Conservation (phyloP, 176 grass and related monocot species). For the Otatea glauca region DNA sequence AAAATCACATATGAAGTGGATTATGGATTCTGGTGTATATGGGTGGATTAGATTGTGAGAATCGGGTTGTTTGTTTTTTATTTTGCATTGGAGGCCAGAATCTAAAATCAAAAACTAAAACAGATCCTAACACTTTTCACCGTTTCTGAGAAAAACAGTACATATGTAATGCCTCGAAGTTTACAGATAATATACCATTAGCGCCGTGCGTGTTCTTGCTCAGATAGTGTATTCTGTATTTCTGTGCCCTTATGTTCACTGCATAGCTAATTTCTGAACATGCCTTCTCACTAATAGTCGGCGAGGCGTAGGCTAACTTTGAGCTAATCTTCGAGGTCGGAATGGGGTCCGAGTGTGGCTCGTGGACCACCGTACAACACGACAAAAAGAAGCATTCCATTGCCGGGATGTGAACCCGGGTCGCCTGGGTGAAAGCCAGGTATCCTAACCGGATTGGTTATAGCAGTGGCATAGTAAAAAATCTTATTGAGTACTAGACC, state of each 20-base stretch:
- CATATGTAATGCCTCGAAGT: background rate
- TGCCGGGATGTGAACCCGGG: conserved; percentile 98
- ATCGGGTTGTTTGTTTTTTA: no score
- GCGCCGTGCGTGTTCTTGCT: conserved; percentile 24
- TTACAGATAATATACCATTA: background rate
- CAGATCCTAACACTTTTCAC: background rate
- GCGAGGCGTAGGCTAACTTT: background rate
- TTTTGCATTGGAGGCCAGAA: no score
- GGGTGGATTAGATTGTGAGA: no score
- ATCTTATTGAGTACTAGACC: no score
- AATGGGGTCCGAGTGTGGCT: no score
- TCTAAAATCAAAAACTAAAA: no score
- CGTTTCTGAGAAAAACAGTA: background rate
- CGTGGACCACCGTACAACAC: no score
- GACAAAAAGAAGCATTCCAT: conserved; percentile 49
- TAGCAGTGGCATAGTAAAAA: no score
- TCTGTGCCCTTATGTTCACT: conserved; percentile 5
- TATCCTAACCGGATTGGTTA: conserved; percentile 77
- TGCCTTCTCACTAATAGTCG: conserved; percentile 18
- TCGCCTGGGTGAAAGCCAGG: conserved; percentile 96
- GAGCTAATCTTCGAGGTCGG: no score
- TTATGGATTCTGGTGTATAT: no score
- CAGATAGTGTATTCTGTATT: conserved; percentile 17
- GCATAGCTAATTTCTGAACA: conserved; percentile 14
- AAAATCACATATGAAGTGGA: no score